These are phyloP conservation scores for Paspalum notatum DNA, from an alignment of 176 grass and related monocot species.

Conservation along the genomic window DNA sequence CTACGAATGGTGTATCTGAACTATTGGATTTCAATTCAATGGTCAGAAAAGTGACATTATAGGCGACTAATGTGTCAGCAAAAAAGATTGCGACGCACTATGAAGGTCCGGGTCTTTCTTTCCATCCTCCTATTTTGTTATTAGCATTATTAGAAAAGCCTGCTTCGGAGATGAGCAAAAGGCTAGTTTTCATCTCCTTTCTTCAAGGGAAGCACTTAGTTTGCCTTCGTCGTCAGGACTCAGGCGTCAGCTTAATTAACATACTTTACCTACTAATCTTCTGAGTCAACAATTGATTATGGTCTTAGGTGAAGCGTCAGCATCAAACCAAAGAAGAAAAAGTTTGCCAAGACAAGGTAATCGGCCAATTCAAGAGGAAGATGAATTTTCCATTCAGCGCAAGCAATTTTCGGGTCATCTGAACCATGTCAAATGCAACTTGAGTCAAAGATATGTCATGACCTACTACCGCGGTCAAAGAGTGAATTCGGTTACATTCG, in stretches of 20 bases:
- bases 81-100: not conserved
- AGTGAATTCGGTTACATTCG: not conserved
- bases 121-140: not conserved
- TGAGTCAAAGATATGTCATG: too few species aligned
- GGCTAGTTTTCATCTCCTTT: not conserved
- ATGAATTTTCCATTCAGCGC: not conserved
- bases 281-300: not conserved
- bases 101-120: not conserved
- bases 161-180: not conserved
- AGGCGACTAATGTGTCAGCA: not conserved
- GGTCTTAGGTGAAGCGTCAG: not conserved
- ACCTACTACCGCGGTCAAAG: not conserved
- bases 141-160: not conserved
- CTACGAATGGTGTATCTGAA: too few species aligned
- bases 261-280: not conserved
- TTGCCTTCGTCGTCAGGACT: not conserved
- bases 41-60: not conserved
- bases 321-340: slow-evolving; percentile 9
- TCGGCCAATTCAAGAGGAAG: not conserved
- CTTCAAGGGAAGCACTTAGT: not conserved
- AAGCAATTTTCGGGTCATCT: not conserved
- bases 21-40: not conserved
- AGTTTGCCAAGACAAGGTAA: not conserved
- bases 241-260: not conserved
- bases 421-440: too few species aligned